These are phyloP conservation scores for Antitrichia curtipendula DNA, from an alignment of 225 moss, liverwort and hornwort species.

Conservation along the genomic window DNA sequence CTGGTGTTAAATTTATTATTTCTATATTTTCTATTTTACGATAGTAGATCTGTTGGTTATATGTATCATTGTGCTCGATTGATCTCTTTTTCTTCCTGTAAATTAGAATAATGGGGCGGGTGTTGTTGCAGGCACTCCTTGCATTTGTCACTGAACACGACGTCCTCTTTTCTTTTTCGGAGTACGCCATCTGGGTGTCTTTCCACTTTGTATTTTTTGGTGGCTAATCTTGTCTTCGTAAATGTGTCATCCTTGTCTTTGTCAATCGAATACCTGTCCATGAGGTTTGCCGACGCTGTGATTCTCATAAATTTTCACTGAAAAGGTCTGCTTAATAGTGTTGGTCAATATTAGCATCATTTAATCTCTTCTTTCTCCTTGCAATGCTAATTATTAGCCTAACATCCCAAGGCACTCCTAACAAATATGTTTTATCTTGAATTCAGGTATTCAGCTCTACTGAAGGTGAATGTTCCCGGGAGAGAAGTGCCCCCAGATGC, in stretches of 20 bases:
- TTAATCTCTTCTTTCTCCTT: background rate
- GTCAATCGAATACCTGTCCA: background rate
- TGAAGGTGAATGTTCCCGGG: slow-evolving; percentile 54
- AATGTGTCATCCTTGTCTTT: background rate
- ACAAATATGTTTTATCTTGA: background rate
- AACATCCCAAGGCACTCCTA: background rate
- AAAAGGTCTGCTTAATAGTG: background rate
- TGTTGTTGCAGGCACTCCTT: slow-evolving; percentile 42
- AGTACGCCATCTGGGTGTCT: slow-evolving; percentile 17
- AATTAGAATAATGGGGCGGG: background rate
- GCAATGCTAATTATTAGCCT: background rate
- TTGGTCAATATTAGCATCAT: background rate
- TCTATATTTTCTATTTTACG: background rate
- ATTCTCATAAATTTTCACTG: background rate
- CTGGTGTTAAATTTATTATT: background rate
- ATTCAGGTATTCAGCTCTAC: slow-evolving; percentile 42
- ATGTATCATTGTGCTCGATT: background rate
- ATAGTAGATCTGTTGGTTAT: background rate
- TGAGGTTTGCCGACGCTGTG: background rate
- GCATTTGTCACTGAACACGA: slow-evolving; percentile 64
- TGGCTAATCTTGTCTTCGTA: background rate
- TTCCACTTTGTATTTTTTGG: background rate
- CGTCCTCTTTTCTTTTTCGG: slow-evolving; percentile 49
- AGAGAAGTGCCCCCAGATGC: slow-evolving; percentile 49
- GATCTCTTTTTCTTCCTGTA: background rate